Evolutionary conservation across 495 filamentous ascomycete species (phyloP), one percentile per base, ranked within the genome.

Genomic region (Trichoderma parareesei): DNA sequence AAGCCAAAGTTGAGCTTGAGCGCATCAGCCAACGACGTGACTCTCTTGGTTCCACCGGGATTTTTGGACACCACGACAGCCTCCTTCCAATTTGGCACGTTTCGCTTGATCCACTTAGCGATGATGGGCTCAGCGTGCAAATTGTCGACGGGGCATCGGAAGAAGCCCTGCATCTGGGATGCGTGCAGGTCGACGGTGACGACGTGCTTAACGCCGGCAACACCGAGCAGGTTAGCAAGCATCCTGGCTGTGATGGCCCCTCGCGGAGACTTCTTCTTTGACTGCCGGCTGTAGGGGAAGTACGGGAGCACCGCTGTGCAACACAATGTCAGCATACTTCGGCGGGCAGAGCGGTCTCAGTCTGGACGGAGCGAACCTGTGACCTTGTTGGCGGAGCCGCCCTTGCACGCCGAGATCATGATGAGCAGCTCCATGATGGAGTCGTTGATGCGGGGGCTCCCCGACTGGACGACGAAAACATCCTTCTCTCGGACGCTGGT

Each of bases 91-190:
- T 88, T 84, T 16, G 82, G 78, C 20, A 98, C 88, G 70, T 97
- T 93, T 75, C 88, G 84, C 65, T 87, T 85, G 71, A 98, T 94
- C 95, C 94, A 98, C 65, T 92, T 88, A 48, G 95, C 94, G 72
- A 98, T 93, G 69, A 97, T 83, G 5, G 94, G 94, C 75, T 98
- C 94, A 20, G 95, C 94, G 70, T 97, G 90, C 42, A 98, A 87
- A 74, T 98, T 97, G 76, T 98, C 94, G 61, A 98, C 94, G 10
- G 94, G 95, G 71, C 94, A 96, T 68, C 89, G 90, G 82, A 98
- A 98, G 82, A 98, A 98, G 42, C 94, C 94, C 78, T 98, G 95
- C 89, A 97, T 97, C 78, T 98, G 94, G 10, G 91, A 93, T 65
- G 91, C 91, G 79, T 98, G 94, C 10, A 98, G 81, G 73, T 98